Evolutionary conservation across 116 monocot species (phyloP).

Genomic region (Trichopus zeylanicus): DNA sequence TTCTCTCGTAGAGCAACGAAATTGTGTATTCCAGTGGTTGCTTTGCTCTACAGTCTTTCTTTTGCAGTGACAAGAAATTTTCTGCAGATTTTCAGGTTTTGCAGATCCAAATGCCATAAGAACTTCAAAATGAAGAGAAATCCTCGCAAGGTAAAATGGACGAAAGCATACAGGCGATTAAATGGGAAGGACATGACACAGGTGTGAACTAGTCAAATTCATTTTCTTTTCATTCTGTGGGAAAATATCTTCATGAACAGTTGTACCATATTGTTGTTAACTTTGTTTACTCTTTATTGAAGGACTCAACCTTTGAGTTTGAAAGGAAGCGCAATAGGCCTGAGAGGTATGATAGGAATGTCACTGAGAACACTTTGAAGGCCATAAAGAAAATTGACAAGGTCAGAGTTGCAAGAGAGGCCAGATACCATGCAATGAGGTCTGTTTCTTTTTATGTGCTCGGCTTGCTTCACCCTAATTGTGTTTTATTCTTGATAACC

Average conservation of each 20-base stretch:
- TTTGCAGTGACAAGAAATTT: background rate
- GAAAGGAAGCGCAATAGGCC: slow-evolving; percentile 86
- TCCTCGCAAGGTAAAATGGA: slow-evolving; percentile 92
- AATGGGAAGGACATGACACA: slow-evolving; percentile 92
- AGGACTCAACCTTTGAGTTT: slow-evolving; percentile 87
- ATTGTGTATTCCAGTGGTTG: too few relatives aligned
- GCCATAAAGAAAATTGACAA: slow-evolving; percentile 80
- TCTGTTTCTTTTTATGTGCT: slow-evolving; percentile 6
- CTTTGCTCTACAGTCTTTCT: too few relatives aligned
- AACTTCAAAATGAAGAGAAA: slow-evolving; percentile 99
- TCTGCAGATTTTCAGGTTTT: slow-evolving; percentile 74
- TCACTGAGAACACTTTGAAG: slow-evolving; percentile 46
- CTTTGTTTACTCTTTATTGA: too few relatives aligned
- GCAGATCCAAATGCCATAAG: slow-evolving; percentile 90
- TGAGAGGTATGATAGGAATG: slow-evolving; percentile 73
- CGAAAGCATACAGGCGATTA: slow-evolving; percentile 71
- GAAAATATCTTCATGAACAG: background rate
- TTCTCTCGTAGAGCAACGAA: too few relatives aligned
- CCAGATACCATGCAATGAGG: slow-evolving; percentile 49
- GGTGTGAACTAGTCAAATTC: slow-evolving; percentile 18
- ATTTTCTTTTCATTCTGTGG: background rate
- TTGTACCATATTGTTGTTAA: too few relatives aligned
- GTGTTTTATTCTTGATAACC: background rate
- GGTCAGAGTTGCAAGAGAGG: slow-evolving; percentile 47
- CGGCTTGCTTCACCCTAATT: background rate